Evolutionary conservation across 2,329 filamentous ascomycete genomes (phyloP), one percentile per base, ranked within the genome.

Genomic region (Bipolaris victoriae): DNA sequence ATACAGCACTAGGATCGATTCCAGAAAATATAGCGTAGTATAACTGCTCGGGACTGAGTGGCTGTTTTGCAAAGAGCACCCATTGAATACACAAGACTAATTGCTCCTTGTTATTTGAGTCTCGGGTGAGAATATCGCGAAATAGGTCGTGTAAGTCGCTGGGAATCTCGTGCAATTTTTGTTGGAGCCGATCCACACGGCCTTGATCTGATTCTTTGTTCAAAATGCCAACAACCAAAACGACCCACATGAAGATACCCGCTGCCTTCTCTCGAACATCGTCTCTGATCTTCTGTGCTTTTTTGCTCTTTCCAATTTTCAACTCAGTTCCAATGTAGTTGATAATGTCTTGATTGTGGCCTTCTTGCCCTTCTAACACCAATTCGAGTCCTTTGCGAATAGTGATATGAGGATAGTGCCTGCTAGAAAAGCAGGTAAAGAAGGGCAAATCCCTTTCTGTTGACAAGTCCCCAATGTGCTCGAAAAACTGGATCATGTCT

Each of bases 341-440:
- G 7, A 55, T 51, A 13, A 81, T 75, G 48, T 81, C 79, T 22
- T 76, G 60, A 0, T 29, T 37, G 39, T 81, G 78, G 0, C 72
- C 77, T 7, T 66, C 54, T 56, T 79, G 64, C 0, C 66, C 61
- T 35, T 81, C 79, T 0, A 82, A 59, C 0, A 68, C 57, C 0
- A 80, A 22, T 1, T 58, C 50, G 0, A 74, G 48, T 1, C 75
- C 74, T 0, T 63, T 66, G 3, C 50, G 13, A 41, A 75, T 70
- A 1, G 60, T 71, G 20, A 84, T 77, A 5, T 78, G 54, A 0
- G 82, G 82, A 18, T 83, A 84, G 35, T 82, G 79, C 0, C 83
- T 0, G 22, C 64, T 66, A 5, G 64, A 63, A 7, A 64, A 55
- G 11, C 64, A 66, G 7, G 58, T 39, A 7, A 57, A 67, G 0